Base-by-base conservation (phyloP, 306 rosid genomes). In the Biancaea sappan region DNA sequence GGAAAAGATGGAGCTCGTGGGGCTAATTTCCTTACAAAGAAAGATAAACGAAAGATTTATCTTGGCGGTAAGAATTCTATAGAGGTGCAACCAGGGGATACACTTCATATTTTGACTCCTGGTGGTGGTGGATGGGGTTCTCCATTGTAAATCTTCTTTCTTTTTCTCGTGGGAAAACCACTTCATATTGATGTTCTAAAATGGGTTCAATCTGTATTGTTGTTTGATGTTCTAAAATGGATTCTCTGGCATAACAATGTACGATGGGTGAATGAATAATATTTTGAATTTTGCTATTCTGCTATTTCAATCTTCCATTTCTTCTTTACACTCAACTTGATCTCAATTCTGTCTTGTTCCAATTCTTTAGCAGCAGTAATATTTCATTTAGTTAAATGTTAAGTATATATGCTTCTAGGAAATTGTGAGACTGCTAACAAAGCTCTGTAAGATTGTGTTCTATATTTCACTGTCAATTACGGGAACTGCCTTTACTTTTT, bases 71-170 rank as follows among this genome's bases (percentile, higher is more conserved):
- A 94, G 84, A 94, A 91, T 89, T 51, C 77, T 71, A 53, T 91
- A 85, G 76, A 79, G 72, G 86, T 24, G 43, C 68, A 34, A 18
- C 68, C 97, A 0, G 97, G 98, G 54, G 97, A 94, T 76, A 84
- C 77, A 81, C 88, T 94, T 69, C 94, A 85, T 85, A 89, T 94
- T 72, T 84, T 86, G 69, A 94, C 96, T 66, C 98, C 98, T 43
- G 98, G 97, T 68, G 98, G 98, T 48, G 98, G 97, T 26, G 97
- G 96, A 80, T 91, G 96, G 90, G 98, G 98, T 54, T 85, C 80
- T 79, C 79, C 83, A 11, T 18, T 13, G 21, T 37, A 62, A 34
- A 34, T 11, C 10, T 15, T n/a, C 19, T 26, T 26, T n/a, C 16
- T 18, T 32, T 60, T 18, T 19, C 9, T 4, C 37, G 46, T 4